phyloP scores from a whole-genome alignment of 1,284 basidiomycete species.

The Polyporus tsugae region DNA sequence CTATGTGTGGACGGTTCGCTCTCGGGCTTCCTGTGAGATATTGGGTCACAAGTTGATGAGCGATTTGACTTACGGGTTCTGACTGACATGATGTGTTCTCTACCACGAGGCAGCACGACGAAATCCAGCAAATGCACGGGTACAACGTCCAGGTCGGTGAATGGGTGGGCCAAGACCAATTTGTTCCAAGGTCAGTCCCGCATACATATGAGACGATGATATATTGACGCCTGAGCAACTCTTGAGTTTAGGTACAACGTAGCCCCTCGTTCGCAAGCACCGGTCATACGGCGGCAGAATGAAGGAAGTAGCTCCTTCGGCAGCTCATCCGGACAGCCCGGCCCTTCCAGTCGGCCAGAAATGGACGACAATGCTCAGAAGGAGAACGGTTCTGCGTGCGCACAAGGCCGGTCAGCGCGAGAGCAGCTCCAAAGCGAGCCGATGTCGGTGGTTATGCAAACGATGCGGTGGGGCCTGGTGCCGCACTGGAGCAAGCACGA shows the following conservation, averaged over 20 bases:
- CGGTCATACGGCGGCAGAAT: slow-evolving; percentile 61
- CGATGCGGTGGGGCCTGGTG: slow-evolving; percentile 93
- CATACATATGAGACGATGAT: neutral
- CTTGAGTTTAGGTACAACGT: slow-evolving; percentile 62
- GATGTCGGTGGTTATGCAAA: slow-evolving; percentile 57
- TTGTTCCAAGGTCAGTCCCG: slow-evolving; percentile 50
- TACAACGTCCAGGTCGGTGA: slow-evolving; percentile 58
- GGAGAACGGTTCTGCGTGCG: neutral
- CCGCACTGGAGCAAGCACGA: slow-evolving; percentile 87
- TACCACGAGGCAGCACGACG: slow-evolving; percentile 39
- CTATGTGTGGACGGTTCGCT: slow-evolving; percentile 74
- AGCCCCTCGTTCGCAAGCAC: slow-evolving; percentile 73
- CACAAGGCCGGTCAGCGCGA: neutral
- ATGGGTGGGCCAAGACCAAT: slow-evolving; percentile 70
- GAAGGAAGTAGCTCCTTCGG: neutral
- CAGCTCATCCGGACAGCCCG: neutral
- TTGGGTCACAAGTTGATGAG: neutral
- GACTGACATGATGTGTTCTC: neutral
- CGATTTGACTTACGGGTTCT: neutral
- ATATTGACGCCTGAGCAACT: neutral
- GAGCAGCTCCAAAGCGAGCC: neutral
- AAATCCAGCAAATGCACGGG: slow-evolving; percentile 52
- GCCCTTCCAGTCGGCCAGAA: slow-evolving; percentile 30
- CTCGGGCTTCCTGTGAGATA: slow-evolving; percentile 55
- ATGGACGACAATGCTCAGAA: neutral